Evolutionary conservation across 2,329 filamentous ascomycete species (phyloP), one percentile per base, ranked within the genome.

Genomic region (Phaeosphaeriaceae sp.): DNA sequence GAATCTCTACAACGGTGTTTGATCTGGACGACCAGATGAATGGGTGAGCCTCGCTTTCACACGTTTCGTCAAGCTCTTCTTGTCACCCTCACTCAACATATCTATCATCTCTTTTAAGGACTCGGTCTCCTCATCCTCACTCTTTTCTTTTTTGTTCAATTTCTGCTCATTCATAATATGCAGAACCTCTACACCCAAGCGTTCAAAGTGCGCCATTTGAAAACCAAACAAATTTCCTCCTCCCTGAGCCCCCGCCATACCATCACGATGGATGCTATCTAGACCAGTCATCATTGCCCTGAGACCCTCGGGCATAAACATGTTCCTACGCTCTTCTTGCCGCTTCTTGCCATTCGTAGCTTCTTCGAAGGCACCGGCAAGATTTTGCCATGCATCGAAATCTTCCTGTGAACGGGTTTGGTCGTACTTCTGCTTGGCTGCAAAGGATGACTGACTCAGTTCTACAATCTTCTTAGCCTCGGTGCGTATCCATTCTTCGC

Each of bases 121-220:
- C 23, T 30, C 36, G 6, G 18, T 43, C 3, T 42, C 49, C 2
- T n/a, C 40, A 3, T 40, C 36, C 17, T 40, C 23, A 4, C 26
- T 28, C 46, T 21, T 32, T 9, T 29, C 43, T 7, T 48, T 50
- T 11, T 11, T 8, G 7, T 8, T 11, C 23, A 11, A 26, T 8
- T 26, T 11, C 23, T 11, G 23, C 4, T 32, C 41, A 17, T 15
- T 36, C 2, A 38, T 30, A 5, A 18, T n/a, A 2, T 32, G 29
- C 45, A 42, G 37, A 6, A 48, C 46, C 42, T 63, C 59, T 3
- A 47, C 56, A 29, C 52, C 53, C 16, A 54, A 15, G 2, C 54
- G 42, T 51, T 66, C 63, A 57, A 63, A 58, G 20, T 58, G 16
- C 45, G 60, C 62, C 62, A 63, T 60, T 26, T 46, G 21, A 9